Conservation (phyloP, 2,329 filamentous ascomycete genomes). For the Aspergillus puulaauensis region DNA sequence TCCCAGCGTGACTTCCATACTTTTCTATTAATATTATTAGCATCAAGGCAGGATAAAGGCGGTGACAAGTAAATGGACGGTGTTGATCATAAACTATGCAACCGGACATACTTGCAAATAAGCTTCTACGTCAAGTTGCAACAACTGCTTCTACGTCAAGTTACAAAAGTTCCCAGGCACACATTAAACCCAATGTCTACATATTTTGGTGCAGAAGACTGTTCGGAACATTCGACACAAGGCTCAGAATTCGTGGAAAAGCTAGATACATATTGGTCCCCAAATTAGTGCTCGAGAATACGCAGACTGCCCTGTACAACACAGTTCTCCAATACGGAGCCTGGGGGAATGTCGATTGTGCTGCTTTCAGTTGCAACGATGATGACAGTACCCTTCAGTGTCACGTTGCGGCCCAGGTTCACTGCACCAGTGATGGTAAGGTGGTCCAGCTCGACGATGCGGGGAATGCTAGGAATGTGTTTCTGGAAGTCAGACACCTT, state of each 20-base stretch:
- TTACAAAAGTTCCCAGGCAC: too few species aligned
- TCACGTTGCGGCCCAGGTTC: conserved; percentile 93
- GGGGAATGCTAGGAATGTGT: conserved; percentile 51
- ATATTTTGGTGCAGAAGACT: background rate
- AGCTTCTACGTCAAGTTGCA: too few species aligned
- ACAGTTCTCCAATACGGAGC: conserved; percentile 96
- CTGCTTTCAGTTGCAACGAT: conserved; percentile 97
- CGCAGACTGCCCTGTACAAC: conserved; percentile 96
- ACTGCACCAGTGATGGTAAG: conserved; percentile 97
- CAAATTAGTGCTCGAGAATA: conserved; percentile 62
- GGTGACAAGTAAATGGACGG: too few species aligned
- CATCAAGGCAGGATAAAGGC: too few species aligned
- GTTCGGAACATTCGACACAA: background rate
- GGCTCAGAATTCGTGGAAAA: background rate
- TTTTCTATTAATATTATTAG: too few species aligned
- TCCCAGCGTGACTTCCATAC: too few species aligned
- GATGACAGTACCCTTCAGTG: conserved; percentile 95
- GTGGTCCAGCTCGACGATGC: conserved; percentile 60
- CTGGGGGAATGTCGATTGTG: conserved; percentile 96
- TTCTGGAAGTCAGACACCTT: conserved; percentile 81
- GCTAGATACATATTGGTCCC: conserved; percentile 1
- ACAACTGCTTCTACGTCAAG: too few species aligned
- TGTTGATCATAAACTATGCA: too few species aligned
- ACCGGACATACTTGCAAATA: too few species aligned
- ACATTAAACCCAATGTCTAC: background rate